phyloP scores from a whole-genome alignment of 805 yeast species.

The Kluyveromyces nonfermentans region DNA sequence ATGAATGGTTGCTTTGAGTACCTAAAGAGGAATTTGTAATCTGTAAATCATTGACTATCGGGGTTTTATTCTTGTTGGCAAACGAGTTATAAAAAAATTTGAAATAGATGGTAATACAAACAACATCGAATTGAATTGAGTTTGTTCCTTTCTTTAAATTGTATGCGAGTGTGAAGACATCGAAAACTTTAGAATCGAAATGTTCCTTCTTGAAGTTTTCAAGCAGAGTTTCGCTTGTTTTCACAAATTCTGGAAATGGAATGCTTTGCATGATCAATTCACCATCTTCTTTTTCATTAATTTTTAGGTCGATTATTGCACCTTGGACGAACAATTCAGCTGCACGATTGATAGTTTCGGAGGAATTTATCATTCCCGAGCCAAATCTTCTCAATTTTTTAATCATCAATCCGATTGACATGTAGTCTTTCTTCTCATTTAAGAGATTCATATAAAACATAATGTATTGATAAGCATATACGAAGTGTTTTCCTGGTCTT shows the following conservation, averaged over 20 bases:
- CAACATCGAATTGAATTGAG: slow-evolving; percentile 25
- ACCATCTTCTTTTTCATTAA: slow-evolving; percentile 21
- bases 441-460: slow-evolving; percentile 51
- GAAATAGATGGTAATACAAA: slow-evolving; percentile 24
- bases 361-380: slow-evolving; percentile 53
- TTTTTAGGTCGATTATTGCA: slow-evolving; percentile 10
- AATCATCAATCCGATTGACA: slow-evolving; percentile 48
- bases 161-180: slow-evolving; percentile 19
- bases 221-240: slow-evolving; percentile 14
- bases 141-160: slow-evolving; percentile 26
- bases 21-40: not conserved
- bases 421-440: slow-evolving; percentile 44
- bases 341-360: slow-evolving; percentile 23
- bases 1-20: not conserved
- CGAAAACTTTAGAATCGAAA: slow-evolving; percentile 13
- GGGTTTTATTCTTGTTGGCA: slow-evolving; percentile 1
- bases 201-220: slow-evolving; percentile 12
- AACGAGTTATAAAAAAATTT: slow-evolving; percentile 22
- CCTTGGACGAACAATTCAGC: slow-evolving; percentile 16
- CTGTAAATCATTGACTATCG: not conserved
- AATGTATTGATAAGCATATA: slow-evolving; percentile 63
- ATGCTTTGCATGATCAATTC: slow-evolving; percentile 21
- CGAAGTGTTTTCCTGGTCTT: slow-evolving; percentile 87
- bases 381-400: slow-evolving; percentile 72
- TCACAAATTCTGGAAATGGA: slow-evolving; percentile 18